Conservation (phyloP, 2,329 filamentous ascomycete species). For the Coniochaeta prunicola region DNA sequence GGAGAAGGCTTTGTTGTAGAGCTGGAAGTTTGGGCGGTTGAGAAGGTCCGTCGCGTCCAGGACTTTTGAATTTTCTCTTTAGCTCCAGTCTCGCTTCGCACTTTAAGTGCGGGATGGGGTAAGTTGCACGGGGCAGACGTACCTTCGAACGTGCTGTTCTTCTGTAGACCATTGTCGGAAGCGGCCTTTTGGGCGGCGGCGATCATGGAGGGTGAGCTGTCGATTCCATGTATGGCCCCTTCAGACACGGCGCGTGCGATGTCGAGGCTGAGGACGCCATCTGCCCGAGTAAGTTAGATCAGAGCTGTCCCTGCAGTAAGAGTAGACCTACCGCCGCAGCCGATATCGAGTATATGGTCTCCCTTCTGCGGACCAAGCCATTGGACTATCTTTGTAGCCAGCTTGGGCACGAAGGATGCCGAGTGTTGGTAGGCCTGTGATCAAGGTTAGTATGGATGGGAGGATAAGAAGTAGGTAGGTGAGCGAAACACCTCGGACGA, state of each 20-base stretch:
- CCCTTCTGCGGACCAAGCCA: constrained; percentile 52
- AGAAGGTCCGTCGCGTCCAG: constrained; percentile 36
- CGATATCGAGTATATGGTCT: constrained; percentile 54
- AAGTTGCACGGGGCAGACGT: neutral
- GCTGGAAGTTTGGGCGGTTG: constrained; percentile 25
- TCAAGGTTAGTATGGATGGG: neutral
- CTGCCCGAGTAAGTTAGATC: constrained; percentile 21
- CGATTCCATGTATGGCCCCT: constrained; percentile 48
- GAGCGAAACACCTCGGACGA: constrained; percentile 24
- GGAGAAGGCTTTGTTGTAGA: constrained; percentile 53
- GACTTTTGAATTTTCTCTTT: constrained; percentile 22
- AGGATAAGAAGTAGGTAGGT: constrained; percentile 7
- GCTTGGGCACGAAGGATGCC: constrained; percentile 56
- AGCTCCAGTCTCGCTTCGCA: neutral
- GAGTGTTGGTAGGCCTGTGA: constrained; percentile 51
- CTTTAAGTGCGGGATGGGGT: neutral
- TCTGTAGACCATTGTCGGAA: constrained; percentile 17
- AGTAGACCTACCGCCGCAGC: constrained; percentile 47
- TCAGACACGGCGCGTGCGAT: constrained; percentile 37
- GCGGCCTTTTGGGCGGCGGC: constrained; percentile 37
- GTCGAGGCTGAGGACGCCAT: constrained; percentile 51
- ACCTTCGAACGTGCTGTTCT: constrained; percentile 38
- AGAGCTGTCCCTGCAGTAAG: neutral
- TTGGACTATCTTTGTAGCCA: constrained; percentile 48
- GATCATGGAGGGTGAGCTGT: constrained; percentile 54